Evolutionary conservation across 352 stramenopile genomes (phyloP), one percentile per base, ranked within the genome.

Genomic region (Aphanomyces stellatus): DNA sequence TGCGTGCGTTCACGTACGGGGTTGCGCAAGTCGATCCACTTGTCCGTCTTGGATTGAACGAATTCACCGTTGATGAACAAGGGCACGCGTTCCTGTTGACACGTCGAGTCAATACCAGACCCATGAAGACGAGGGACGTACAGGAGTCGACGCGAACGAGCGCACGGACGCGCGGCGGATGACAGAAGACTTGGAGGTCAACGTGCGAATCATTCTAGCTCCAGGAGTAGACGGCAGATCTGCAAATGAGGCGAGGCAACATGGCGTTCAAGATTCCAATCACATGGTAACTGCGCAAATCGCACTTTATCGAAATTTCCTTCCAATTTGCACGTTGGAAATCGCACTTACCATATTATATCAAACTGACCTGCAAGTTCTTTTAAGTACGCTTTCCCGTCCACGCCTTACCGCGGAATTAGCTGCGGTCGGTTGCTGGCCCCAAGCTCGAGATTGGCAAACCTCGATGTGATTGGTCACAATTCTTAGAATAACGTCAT

Each of bases 51-150:
- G 59, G 90, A 97, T 55, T 95, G 76, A 42, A 97, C 86, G 64
- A 97, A 97, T 71, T 97, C 81, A 71, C 91, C 91, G 68, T 96
- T 89, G 74, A 97, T 97, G 63, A 97, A 96, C 59, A 91, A 79
- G 69, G 83, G 85, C 46, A 92, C 83, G 17, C 80, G 81, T 51
- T 85, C 76, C 79, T 89, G 48, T 48, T 57, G 5, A 55, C 31
- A 35, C 25, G 51, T 27, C 10, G 6, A 19, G 6, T 11, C 17
- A 53, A 19, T 24, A 53, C n/a, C n/a, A n/a, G n/a, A n/a, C n/a
- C n/a, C n/a, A n/a, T n/a, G n/a, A n/a, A n/a, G n/a, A n/a, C n/a
- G n/a, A n/a, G 11, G 8, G 27, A 19, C 56, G 25, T 24, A 64
- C 56, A 22, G 56, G 56, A 7, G 56, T 30, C 30, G 56, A 8